These are phyloP conservation scores for Neurospora sp. DNA, from an alignment of 2,329 filamentous ascomycete genomes.

Conservation along the genomic window DNA sequence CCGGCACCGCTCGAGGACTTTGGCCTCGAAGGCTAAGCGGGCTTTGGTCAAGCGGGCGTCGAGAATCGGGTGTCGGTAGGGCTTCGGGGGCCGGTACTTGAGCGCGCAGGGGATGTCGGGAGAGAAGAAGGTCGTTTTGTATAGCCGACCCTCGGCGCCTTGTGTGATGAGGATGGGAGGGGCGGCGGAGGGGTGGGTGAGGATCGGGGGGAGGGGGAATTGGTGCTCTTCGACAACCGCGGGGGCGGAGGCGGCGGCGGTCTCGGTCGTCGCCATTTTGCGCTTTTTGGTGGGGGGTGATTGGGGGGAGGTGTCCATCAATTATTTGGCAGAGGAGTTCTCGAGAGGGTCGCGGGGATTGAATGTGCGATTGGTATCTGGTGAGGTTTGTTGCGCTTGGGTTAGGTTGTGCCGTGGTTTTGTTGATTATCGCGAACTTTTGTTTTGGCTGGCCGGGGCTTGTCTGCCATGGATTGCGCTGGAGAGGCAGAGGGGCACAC, in stretches of 20 bases:
- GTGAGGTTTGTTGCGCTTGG: background rate
- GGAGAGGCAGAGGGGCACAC: background rate
- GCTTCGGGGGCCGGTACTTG: constrained; percentile 85
- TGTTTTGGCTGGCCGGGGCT: background rate
- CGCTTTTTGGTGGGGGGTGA: background rate
- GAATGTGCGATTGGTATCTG: background rate
- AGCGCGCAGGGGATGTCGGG: constrained; percentile 63
- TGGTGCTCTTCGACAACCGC: background rate
- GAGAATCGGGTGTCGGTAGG: constrained; percentile 83
- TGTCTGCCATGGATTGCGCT: background rate
- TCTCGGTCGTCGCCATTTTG: background rate
- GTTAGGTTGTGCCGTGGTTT: background rate
- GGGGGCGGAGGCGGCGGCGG: background rate
- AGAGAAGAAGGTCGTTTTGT: constrained; percentile 71
- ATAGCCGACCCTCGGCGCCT: constrained; percentile 92
- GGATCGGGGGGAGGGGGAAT: constrained; percentile 49
- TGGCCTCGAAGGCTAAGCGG: constrained; percentile 79
- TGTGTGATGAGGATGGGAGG: constrained; percentile 69
- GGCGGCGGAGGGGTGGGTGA: constrained; percentile 50
- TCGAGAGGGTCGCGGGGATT: background rate
- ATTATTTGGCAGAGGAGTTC: background rate
- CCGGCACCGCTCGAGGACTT: constrained; percentile 70
- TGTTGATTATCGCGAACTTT: background rate
- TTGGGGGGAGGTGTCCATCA: background rate
- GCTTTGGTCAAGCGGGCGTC: constrained; percentile 80